These are phyloP conservation scores for Zizania latifolia DNA, from an alignment of 176 grass and related monocot species.

Conservation along the genomic window DNA sequence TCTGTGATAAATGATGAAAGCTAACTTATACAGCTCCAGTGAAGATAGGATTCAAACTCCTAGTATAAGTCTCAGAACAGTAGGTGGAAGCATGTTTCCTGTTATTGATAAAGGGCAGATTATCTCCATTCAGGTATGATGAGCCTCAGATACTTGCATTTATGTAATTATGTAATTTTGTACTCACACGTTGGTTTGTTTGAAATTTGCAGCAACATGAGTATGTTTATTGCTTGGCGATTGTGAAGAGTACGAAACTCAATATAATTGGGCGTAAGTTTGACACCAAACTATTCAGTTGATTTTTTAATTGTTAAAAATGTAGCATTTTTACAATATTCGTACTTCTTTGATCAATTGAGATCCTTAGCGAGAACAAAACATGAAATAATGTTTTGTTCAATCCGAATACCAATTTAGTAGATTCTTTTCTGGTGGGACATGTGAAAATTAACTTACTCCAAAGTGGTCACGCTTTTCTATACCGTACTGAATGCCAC, in stretches of 20 bases:
- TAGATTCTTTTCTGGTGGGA: neutral
- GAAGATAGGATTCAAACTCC: slow-evolving; percentile 42
- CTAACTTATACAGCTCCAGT: slow-evolving; percentile 37
- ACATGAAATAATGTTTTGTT: neutral
- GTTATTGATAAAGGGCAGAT: slow-evolving; percentile 53
- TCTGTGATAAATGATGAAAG: neutral
- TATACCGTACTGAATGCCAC: neutral
- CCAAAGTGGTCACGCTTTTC: neutral
- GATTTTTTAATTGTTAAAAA: neutral
- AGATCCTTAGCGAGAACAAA: neutral
- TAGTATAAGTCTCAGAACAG: slow-evolving; percentile 68
- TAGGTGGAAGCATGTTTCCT: slow-evolving; percentile 52
- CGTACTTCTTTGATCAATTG: neutral
- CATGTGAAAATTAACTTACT: neutral
- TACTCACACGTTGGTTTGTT: neutral
- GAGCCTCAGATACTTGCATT: neutral
- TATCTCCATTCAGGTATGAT: slow-evolving; percentile 45
- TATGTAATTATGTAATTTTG: neutral
- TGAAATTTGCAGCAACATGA: slow-evolving; percentile 51
- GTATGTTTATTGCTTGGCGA: slow-evolving; percentile 66
- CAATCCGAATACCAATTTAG: neutral
- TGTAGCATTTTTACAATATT: neutral
- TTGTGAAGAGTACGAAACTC: slow-evolving; percentile 55
- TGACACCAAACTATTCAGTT: neutral
- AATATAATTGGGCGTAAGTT: slow-evolving; percentile 94